Base-by-base conservation (phyloP, 768 basidiomycete species). In the Mycena kentingensis region DNA sequence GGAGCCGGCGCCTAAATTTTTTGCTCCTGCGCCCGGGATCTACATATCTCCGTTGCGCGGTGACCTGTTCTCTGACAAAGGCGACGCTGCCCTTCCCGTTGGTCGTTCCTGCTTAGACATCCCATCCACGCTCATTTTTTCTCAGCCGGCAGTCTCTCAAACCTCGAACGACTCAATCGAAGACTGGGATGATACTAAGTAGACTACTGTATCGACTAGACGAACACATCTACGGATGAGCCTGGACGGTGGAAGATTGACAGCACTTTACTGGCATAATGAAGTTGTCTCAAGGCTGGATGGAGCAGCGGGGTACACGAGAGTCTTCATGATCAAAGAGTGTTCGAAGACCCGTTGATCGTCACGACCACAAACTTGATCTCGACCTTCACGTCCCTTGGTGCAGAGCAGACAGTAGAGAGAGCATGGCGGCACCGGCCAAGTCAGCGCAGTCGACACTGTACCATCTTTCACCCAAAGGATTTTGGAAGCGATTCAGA, bases 401-500 rank as follows among this genome's bases (percentile, higher is more conserved):
- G n/a, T n/a, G n/a, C n/a, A n/a, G n/a, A n/a, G n/a, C n/a, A n/a
- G n/a, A n/a, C n/a, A n/a, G n/a, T n/a, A n/a, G n/a, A n/a, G n/a
- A n/a, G n/a, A n/a, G n/a, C n/a, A n/a, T n/a, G n/a, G 60, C 68
- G 68, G 88, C 88, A 85, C 83, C 88, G 52, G 79, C 80, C 55
- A 88, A 83, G 75, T 73, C 78, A 25, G 90, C 92, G 58, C 92
- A 97, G 65, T 85, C 88, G 31, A 94, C 90, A 3, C 79, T 93
- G 38, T 97, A 97, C 71, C 94, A 97, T 67, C 81, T 93, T 62
- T 83, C 82, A 63, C 86, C 89, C 22, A 85, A 87, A 70, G 93
- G 94, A 8, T 95, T 96, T 69, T 96, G 94, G 94, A 96, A 95
- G 83, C 93, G 89, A 76, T 93, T 97, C 66, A 84, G 93, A 93